Conservation (phyloP, 23 red algal genomes). For the Gracilariopsis chorda region DNA sequence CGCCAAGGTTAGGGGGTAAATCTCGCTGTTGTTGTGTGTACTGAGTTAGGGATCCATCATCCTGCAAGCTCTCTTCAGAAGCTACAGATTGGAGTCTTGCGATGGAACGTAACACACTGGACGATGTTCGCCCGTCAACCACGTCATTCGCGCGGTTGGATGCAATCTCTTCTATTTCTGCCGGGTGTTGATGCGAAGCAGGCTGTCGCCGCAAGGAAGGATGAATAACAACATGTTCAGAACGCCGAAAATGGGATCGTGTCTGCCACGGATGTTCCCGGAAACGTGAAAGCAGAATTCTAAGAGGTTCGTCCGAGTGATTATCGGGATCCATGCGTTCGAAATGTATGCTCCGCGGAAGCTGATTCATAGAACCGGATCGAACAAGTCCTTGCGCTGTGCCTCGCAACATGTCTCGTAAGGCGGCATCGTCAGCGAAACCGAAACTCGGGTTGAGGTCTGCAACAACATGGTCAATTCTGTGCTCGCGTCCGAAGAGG, state of each 20-base stretch:
- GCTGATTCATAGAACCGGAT: neutral
- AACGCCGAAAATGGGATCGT: neutral
- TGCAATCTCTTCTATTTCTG: neutral
- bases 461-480: neutral
- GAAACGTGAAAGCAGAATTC: neutral
- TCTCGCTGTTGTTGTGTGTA: neutral
- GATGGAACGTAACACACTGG: neutral
- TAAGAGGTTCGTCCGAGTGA: neutral
- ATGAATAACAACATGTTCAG: neutral
- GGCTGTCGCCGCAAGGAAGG: neutral
- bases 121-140: neutral
- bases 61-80: neutral
- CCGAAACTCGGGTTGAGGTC: neutral
- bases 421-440: neutral
- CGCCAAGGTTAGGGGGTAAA: neutral
- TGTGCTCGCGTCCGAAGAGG: neutral
- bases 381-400: neutral
- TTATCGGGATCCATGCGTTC: neutral
- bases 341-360: slow-evolving; percentile 28
- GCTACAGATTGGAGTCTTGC: neutral
- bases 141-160: neutral
- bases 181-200: neutral
- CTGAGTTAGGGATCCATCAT: neutral
- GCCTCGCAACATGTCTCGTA: neutral
- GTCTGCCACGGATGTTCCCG: neutral